phyloP scores from a whole-genome alignment of 2,329 filamentous ascomycete species.

The Aspergillus vadensis region DNA sequence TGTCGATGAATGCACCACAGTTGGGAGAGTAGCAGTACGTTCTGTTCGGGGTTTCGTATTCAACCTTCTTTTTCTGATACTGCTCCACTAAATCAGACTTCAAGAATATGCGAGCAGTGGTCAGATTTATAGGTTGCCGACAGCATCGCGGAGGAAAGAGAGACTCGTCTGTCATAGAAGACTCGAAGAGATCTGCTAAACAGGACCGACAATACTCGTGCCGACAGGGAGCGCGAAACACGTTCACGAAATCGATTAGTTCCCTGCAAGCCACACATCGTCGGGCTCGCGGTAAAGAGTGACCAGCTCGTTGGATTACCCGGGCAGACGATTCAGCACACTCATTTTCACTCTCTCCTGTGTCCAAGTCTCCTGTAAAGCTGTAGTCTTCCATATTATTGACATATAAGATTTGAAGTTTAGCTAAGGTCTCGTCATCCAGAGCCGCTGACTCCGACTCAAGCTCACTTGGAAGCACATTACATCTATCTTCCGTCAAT shows the following conservation, averaged over 20 bases:
- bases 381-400: too few species aligned
- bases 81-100: conserved; percentile 32
- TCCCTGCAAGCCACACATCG: background rate
- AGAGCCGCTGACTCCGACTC: background rate
- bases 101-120: conserved; percentile 41
- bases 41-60: conserved; percentile 51
- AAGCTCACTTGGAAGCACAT: background rate
- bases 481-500: background rate
- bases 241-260: background rate
- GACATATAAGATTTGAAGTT: conserved; percentile 14
- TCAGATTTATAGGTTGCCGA: conserved; percentile 43
- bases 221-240: conserved; percentile 21
- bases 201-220: conserved; percentile 59
- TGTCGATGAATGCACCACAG: conserved; percentile 54
- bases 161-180: conserved; percentile 51
- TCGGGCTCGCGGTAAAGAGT: background rate
- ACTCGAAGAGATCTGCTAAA: conserved; percentile 48
- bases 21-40: conserved; percentile 53
- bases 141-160: conserved; percentile 62
- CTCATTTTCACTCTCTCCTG: background rate
- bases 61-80: conserved; percentile 51
- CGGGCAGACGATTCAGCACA: conserved; percentile 15
- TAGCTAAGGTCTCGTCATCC: conserved; percentile 17
- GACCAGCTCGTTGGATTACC: conserved; percentile 8
- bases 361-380: too few species aligned